A percentile compares a stretch with the other conserved stretches of the same genome.
Evolutionary conservation across 208 protist species (phyloP).

Genomic region (Trypanosomatidae sp.): DNA sequence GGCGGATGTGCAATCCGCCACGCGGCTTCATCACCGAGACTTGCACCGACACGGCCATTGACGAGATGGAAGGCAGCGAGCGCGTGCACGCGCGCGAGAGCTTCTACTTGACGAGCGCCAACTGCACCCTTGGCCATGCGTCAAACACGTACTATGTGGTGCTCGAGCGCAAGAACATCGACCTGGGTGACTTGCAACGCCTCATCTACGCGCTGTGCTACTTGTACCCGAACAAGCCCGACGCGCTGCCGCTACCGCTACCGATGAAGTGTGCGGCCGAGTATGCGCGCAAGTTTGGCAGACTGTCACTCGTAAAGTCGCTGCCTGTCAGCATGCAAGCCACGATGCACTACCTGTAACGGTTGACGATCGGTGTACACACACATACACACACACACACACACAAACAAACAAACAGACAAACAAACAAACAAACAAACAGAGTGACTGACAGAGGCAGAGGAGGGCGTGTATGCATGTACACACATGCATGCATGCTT

Average conservation of each 20-base stretch:
- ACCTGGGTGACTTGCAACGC: slow-evolving; percentile 11
- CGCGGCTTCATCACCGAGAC: slow-evolving; percentile 20
- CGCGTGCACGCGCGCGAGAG: slow-evolving; percentile 4
- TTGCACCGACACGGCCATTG: slow-evolving; percentile 1
- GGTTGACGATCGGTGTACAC: too few species aligned
- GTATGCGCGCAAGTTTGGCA: slow-evolving; percentile 33
- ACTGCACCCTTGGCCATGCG: slow-evolving; percentile 37
- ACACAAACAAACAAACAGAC: too few species aligned
- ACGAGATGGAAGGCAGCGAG: neutral
- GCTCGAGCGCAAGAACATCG: slow-evolving; percentile 6
- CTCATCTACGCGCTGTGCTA: slow-evolving; percentile 40
- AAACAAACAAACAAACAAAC: too few species aligned
- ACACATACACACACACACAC: too few species aligned
- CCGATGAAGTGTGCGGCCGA: slow-evolving; percentile 45
- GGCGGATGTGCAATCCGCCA: slow-evolving; percentile 34
- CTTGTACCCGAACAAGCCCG: slow-evolving; percentile 55
- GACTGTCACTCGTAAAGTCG: slow-evolving; percentile 9
- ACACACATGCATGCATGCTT: too few species aligned
- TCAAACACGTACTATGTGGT: slow-evolving; percentile 28
- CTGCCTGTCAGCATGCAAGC: slow-evolving; percentile 11
- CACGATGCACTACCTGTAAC: slow-evolving; percentile 53
- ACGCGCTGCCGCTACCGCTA: slow-evolving; percentile 35
- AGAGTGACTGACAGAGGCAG: too few species aligned
- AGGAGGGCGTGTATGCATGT: too few species aligned
- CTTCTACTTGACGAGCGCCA: slow-evolving; percentile 31